A percentile compares a stretch with the other conserved stretches of the same genome.
These are phyloP conservation scores for Camellia oleifera DNA, from an alignment of 179 eudicot genomes.

Conservation along the genomic window DNA sequence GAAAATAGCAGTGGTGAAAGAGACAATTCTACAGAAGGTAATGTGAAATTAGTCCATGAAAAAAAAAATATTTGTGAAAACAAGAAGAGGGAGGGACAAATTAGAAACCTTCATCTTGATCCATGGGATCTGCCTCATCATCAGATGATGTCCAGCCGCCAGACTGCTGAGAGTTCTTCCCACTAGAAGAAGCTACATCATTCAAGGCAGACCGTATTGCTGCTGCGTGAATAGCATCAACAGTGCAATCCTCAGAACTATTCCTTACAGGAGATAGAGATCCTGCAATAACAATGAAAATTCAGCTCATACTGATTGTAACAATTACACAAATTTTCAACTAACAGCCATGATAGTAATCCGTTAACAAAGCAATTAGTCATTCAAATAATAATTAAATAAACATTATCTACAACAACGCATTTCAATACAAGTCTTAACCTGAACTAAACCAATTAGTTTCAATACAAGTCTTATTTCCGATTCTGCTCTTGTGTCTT, in stretches of 20 bases:
- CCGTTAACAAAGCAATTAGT: neutral
- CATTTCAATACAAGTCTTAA: neutral
- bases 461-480: neutral
- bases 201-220: conserved; percentile 56
- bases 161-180: conserved; percentile 28
- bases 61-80: neutral
- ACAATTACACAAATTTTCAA: neutral
- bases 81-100: neutral
- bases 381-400: neutral
- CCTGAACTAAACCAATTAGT: neutral
- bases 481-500: neutral
- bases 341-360: neutral
- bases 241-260: conserved; percentile 48
- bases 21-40: no score
- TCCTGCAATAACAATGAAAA: conserved; percentile 39
- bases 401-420: neutral
- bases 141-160: conserved; percentile 85
- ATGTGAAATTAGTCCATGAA: neutral
- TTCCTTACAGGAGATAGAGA: conserved; percentile 61
- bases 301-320: neutral
- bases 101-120: conserved; percentile 66
- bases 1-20: no score
- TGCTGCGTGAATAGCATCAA: conserved; percentile 50
- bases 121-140: conserved; percentile 77
- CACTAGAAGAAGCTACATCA: conserved; percentile 64